phyloP scores from a whole-genome alignment of 2,329 filamentous ascomycete genomes.

The Diaporthe sp. region DNA sequence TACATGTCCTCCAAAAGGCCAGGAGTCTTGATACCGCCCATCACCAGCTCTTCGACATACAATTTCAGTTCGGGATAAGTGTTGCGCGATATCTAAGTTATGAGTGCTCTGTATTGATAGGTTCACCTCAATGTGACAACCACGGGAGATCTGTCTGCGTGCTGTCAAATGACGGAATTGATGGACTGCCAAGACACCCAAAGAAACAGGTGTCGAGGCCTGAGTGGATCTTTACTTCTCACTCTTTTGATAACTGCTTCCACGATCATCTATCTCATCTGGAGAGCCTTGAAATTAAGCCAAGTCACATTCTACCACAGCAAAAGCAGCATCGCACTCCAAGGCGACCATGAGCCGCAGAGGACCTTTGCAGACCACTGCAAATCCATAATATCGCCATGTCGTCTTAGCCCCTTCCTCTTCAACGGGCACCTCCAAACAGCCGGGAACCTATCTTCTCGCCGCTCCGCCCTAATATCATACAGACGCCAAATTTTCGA shows the following conservation, averaged over 20 bases:
- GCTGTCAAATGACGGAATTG: not conserved
- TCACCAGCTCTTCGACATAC: too few species aligned
- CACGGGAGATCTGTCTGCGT: not conserved
- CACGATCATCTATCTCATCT: not conserved
- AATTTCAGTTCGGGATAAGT: too few species aligned
- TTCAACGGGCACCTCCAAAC: not conserved
- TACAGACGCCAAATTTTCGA: not conserved
- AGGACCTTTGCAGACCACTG: constrained; percentile 1
- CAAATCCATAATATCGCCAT: not conserved
- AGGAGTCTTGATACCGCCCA: not conserved
- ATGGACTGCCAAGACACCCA: not conserved
- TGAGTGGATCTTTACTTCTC: not conserved
- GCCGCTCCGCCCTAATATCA: not conserved
- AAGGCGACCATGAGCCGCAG: not conserved
- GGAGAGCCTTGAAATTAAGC: not conserved
- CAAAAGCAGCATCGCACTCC: not conserved
- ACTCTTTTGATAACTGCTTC: not conserved
- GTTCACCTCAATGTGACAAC: too few species aligned
- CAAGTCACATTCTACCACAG: not conserved
- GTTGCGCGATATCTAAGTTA: too few species aligned
- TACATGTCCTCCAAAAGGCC: too few species aligned
- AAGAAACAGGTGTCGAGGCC: not conserved
- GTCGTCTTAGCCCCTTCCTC: not conserved
- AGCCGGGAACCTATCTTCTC: not conserved
- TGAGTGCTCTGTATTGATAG: too few species aligned